These are phyloP conservation scores for Dicorynia guianensis DNA, from an alignment of 306 rosid genomes.

Conservation along the genomic window DNA sequence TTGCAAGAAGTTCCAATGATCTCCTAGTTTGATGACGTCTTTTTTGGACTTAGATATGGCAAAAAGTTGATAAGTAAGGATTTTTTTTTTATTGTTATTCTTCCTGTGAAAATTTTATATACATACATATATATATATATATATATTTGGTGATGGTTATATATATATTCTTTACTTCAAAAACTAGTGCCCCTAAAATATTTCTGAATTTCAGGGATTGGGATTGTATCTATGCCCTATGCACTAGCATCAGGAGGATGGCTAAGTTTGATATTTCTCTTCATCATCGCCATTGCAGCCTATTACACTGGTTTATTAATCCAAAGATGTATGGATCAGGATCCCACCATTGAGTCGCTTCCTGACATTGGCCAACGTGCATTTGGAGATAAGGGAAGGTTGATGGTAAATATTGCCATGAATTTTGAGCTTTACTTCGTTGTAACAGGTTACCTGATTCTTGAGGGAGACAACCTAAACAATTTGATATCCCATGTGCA, in stretches of 20 bases:
- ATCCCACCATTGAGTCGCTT: slow-evolving; percentile 54
- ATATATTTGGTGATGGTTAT: no score
- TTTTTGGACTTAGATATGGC: no score
- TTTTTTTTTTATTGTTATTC: no score
- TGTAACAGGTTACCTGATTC: slow-evolving; percentile 63
- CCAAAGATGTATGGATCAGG: slow-evolving; percentile 62
- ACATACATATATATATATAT: no score
- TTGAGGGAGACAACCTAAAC: slow-evolving; percentile 66
- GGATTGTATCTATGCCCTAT: slow-evolving; percentile 64
- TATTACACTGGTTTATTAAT: slow-evolving; percentile 61
- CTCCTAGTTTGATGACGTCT: no score
- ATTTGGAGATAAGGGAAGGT: slow-evolving; percentile 57
- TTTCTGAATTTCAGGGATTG: slow-evolving; percentile 56
- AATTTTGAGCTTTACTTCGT: slow-evolving; percentile 62
- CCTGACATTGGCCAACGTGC: slow-evolving; percentile 69
- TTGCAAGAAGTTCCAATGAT: no score
- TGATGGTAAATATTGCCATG: slow-evolving; percentile 50
- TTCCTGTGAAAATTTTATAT: no score
- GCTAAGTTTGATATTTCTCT: slow-evolving; percentile 59
- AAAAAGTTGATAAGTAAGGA: no score
- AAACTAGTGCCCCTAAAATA: no score
- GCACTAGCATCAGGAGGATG: slow-evolving; percentile 70
- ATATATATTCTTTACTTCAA: no score
- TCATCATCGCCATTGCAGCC: slow-evolving; percentile 46
- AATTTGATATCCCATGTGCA: slow-evolving; percentile 46